Base-by-base conservation (phyloP, 2,329 filamentous ascomycete genomes). In the Beauveria sp. region DNA sequence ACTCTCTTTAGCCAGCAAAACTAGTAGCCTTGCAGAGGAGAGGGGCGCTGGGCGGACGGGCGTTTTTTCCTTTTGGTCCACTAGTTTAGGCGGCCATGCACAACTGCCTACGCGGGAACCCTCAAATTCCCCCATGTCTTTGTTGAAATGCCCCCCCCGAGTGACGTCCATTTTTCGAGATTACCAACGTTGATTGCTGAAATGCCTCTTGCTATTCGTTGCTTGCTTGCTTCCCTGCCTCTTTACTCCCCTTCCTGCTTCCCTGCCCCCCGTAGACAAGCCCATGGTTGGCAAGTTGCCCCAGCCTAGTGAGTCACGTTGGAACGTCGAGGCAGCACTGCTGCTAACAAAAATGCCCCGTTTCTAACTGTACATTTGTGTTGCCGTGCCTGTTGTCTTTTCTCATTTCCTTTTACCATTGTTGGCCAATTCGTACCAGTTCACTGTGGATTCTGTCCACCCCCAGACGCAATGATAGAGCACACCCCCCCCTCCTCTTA, bases 361-460 rank as follows among this genome's bases (percentile, higher is more conserved):
- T 50, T 24, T 49, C 31, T 22, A 22, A 58, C 55, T 12, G 5
- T 22, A 49, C 55, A 49, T 26, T 58, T 58, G 55, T 58, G 55
- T 42, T 43, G 22, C 22, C 20, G 16, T 49, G 5, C 31, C 10
- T 42, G 16, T 43, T 28, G 12, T 45, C 14, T 14, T 48, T 24
- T 42, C 28, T 9, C 1, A 12, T 58, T 31, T 53, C 18, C 31
- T 34, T 58, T 28, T 14, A 18, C 54, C n/a, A 49, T 58, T 49
- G 55, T 58, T 58, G 55, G 53, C 40, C 53, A 56, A 48, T 57
- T 57, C 38, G n/a, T 38, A 18, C 42, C n/a, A 14, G 28, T 48
- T 46, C 10, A 20, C 24, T 31, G n/a, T 52, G n/a, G 18, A 31
- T 45, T 55, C 10, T 49, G 22, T 26, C 46, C 54, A 34, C 54